Evolutionary conservation across 176 grass and related monocot species (phyloP), one percentile per base, ranked within the genome.

Genomic region (Carex scoparia): DNA sequence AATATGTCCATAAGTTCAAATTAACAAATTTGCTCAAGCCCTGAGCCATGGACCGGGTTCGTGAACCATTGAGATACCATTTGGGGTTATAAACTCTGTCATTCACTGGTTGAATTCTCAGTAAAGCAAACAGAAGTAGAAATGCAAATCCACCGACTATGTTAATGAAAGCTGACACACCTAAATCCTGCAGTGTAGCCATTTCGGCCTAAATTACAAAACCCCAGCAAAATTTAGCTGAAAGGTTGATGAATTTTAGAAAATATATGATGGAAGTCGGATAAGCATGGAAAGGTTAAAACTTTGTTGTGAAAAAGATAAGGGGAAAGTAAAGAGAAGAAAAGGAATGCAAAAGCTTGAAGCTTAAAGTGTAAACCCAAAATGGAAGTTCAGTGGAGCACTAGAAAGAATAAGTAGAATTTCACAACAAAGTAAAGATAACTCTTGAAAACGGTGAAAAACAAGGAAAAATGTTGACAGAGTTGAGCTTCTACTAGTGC

Each of bases 41-140:
- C 42, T 65, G 65, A 38, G 70, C 84, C 51, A 82, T 15, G 53
- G 72, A 75, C 42, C 65, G 53, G 80, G 84, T 82, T 30, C 33
- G 88, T 8, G 90, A 69, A 3, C 65, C 64, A 54, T 82, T 42
- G 62, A 93, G 75, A 85, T 95, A 98, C 91, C 94, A 94, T 85
- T 98, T 98, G 61, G 95, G 95, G 80, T 93, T 94, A 86, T 98
- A 98, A 84, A 98, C 84, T 72, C 95, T 88, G 80, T 98, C 95
- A 81, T 98, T 98, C 83, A 98, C 33, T 48, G 95, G 95, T 86
- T 95, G 95, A 81, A 98, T 92, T 85, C 95, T 91, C 81, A 98
- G 80, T 1, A 93, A 42, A 32, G 95, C 95, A 84, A 98, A 98
- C 68, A 98, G 93, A 54, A 98, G 23, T 4, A 98, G 93, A 90